A percentile compares a stretch with the other conserved stretches of the same genome.
Conservation (phyloP, 2,329 filamentous ascomycete genomes). For the Parastagonospora nodorum region DNA sequence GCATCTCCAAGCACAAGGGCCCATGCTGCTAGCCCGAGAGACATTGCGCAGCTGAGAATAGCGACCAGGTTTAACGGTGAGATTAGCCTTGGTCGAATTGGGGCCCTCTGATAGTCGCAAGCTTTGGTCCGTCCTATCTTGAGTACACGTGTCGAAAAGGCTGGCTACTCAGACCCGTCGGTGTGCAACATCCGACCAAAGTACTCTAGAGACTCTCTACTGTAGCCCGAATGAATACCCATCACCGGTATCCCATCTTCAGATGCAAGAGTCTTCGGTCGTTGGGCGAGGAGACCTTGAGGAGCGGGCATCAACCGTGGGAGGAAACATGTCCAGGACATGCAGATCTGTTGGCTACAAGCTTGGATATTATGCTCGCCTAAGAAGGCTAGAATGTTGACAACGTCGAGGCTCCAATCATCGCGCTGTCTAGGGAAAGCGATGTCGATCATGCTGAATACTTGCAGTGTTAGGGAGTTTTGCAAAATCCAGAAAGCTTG, state of each 20-base stretch:
- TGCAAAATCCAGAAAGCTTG: no score
- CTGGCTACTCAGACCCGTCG: background rate
- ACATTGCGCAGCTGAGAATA: background rate
- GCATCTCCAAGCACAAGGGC: background rate
- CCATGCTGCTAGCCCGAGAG: background rate
- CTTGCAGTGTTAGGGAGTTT: no score
- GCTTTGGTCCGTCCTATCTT: background rate
- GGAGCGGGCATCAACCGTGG: slow-evolving; percentile 2
- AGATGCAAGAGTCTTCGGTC: background rate
- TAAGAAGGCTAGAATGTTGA: slow-evolving; percentile 4
- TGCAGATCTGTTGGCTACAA: slow-evolving; percentile 4
- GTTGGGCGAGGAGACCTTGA: background rate
- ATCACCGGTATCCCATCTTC: background rate
- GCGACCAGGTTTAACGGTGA: background rate
- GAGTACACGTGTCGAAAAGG: background rate
- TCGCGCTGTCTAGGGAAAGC: background rate
- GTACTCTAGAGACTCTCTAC: background rate
- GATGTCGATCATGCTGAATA: no score
- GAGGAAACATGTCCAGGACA: slow-evolving; percentile 1
- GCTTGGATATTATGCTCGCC: slow-evolving; percentile 1
- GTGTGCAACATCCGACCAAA: background rate
- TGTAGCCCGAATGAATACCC: background rate
- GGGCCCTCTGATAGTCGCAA: background rate
- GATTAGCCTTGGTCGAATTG: background rate
- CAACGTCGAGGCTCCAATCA: background rate